Evolutionary conservation across 2,329 filamentous ascomycete species (phyloP).

Genomic region (Endoconidiophora laricicola): DNA sequence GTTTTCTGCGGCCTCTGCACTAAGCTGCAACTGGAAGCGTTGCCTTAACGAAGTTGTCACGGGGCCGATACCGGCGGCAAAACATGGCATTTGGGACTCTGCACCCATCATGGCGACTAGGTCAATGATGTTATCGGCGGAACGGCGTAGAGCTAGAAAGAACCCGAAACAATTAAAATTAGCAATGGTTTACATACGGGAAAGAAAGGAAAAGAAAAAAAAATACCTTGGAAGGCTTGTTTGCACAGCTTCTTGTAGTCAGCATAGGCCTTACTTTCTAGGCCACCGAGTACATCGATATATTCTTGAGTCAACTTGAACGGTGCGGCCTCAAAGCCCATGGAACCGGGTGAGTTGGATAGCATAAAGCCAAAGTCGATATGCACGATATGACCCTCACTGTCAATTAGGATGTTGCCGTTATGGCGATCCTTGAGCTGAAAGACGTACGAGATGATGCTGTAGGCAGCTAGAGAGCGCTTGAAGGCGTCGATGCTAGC

Average conservation of each 20-base stretch:
- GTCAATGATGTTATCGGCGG: slow-evolving; percentile 66
- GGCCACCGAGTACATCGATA: slow-evolving; percentile 63
- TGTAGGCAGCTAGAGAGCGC: slow-evolving; percentile 68
- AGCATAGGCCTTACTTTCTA: slow-evolving; percentile 52
- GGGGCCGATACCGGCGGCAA: slow-evolving; percentile 53
- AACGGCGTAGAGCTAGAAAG: slow-evolving; percentile 48
- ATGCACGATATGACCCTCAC: slow-evolving; percentile 71
- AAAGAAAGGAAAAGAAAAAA: background rate
- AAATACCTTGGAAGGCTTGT: slow-evolving; percentile 60
- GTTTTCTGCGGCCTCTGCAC: slow-evolving; percentile 62
- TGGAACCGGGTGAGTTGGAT: slow-evolving; percentile 68
- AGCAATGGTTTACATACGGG: slow-evolving; percentile 8
- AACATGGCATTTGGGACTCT: slow-evolving; percentile 74
- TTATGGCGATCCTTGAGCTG: slow-evolving; percentile 80
- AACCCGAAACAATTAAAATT: slow-evolving; percentile 6
- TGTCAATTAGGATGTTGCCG: slow-evolving; percentile 72
- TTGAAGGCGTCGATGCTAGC: slow-evolving; percentile 65
- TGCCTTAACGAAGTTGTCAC: slow-evolving; percentile 54
- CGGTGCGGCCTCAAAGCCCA: slow-evolving; percentile 72
- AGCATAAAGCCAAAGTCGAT: slow-evolving; percentile 88
- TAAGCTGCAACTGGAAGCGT: slow-evolving; percentile 67
- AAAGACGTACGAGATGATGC: slow-evolving; percentile 67
- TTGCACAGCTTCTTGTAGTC: slow-evolving; percentile 69
- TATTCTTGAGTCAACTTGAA: slow-evolving; percentile 81
- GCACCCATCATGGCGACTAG: slow-evolving; percentile 72